Conservation (phyloP, 768 basidiomycete species). For the Scleroderma citrinum region DNA sequence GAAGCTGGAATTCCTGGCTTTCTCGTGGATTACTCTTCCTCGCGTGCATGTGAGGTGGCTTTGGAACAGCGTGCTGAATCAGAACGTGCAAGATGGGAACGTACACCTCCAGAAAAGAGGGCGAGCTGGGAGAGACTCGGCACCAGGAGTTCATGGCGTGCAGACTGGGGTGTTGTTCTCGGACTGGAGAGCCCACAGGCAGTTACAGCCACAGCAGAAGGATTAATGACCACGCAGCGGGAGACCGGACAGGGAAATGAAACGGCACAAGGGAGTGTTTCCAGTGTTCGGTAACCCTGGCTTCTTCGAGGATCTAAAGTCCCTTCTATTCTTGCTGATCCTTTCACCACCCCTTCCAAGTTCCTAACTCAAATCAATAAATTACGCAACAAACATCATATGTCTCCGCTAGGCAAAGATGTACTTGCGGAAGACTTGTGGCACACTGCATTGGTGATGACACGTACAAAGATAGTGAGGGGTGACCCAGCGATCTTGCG, state of each 20-base stretch:
- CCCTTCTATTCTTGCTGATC: conserved; percentile 39
- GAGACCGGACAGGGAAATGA: conserved; percentile 25
- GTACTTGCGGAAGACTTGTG: conserved; percentile 42
- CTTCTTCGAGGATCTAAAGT: conserved; percentile 57
- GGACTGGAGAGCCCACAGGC: conserved; percentile 33
- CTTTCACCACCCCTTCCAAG: conserved; percentile 35
- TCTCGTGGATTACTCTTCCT: conserved; percentile 74
- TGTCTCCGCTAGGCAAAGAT: conserved; percentile 32
- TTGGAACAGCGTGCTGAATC: conserved; percentile 43
- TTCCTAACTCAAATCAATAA: conserved; percentile 54
- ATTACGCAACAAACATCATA: conserved; percentile 49
- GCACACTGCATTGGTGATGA: conserved; percentile 59
- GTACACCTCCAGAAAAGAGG: conserved; percentile 85
- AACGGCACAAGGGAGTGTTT: conserved; percentile 8
- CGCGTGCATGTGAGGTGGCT: conserved; percentile 47
- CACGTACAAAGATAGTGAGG: conserved; percentile 53
- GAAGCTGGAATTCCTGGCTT: conserved; percentile 74
- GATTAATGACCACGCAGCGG: conserved; percentile 54
- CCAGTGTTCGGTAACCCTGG: conserved; percentile 45
- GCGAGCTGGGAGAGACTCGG: conserved; percentile 62
- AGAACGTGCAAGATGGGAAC: conserved; percentile 61
- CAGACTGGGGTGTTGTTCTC: conserved; percentile 74
- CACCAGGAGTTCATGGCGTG: conserved; percentile 64
- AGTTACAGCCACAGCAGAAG: conserved; percentile 14
- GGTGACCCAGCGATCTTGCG: conserved; percentile 72